Evolutionary conservation across 2,329 filamentous ascomycete species (phyloP).

Genomic region (Neofusicoccum cordaticola): DNA sequence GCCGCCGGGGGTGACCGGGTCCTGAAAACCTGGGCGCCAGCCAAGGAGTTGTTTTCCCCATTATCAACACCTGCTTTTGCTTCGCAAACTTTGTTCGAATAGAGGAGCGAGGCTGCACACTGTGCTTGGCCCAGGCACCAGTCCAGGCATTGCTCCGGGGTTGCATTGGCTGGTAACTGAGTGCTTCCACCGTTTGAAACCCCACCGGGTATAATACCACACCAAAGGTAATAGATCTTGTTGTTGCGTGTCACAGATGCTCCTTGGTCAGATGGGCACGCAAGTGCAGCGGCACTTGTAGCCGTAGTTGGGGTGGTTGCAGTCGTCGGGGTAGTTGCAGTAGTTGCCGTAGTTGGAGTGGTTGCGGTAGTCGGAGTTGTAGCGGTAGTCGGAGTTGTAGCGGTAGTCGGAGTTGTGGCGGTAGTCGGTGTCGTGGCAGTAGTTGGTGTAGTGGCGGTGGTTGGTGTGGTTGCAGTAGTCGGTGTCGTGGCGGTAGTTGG

Average conservation of each 20-base stretch:
- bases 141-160: not conserved
- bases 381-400: not conserved
- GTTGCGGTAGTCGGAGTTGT: not conserved
- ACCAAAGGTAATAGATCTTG: not conserved
- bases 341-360: not conserved
- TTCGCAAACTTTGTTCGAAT: not conserved
- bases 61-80: not conserved
- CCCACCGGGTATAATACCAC: not conserved
- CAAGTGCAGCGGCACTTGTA: not conserved
- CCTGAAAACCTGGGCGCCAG: not conserved
- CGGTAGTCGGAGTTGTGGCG: too few species aligned
- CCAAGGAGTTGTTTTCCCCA: not conserved
- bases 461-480: too few species aligned
- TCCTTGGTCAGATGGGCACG: not conserved
- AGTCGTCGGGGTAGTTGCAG: too few species aligned
- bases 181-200: not conserved
- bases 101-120: not conserved
- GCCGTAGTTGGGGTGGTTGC: not conserved
- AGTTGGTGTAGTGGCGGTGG: too few species aligned
- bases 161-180: not conserved
- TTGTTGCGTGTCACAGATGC: not conserved
- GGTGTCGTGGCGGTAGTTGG: not conserved
- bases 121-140: not conserved
- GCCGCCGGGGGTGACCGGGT: not conserved
- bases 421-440: too few species aligned